phyloP scores from a whole-genome alignment of 2,329 filamentous ascomycete species.

The Xylariaceae sp. region DNA sequence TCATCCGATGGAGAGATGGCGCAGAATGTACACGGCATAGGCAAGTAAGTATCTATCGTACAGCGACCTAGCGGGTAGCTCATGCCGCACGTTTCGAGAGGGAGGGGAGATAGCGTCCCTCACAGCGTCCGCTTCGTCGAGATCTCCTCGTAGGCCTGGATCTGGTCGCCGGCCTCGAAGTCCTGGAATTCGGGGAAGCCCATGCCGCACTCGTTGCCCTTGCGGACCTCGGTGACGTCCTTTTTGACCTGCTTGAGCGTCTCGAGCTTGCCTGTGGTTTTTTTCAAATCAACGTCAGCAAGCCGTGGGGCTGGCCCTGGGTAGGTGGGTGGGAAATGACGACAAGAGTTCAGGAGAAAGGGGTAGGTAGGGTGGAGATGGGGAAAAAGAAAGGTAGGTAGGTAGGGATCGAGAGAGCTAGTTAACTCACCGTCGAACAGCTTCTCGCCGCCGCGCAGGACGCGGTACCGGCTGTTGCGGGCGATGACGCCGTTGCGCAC shows the following conservation, averaged over 20 bases:
- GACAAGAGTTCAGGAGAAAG: too few species aligned
- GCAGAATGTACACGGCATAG: too few species aligned
- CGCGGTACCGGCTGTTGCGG: constrained; percentile 57
- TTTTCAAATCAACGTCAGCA: constrained; percentile 1
- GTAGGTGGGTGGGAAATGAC: too few species aligned
- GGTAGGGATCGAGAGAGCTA: not conserved
- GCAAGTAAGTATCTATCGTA: too few species aligned
- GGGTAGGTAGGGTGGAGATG: not conserved
- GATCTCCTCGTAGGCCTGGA: constrained; percentile 81
- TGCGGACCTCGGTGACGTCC: constrained; percentile 80
- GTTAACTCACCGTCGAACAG: constrained; percentile 70
- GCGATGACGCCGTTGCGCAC: constrained; percentile 72
- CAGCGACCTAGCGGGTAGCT: too few species aligned
- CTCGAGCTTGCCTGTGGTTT: constrained; percentile 57
- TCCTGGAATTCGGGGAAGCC: constrained; percentile 73
- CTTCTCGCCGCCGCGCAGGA: constrained; percentile 62
- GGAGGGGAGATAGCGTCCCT: too few species aligned
- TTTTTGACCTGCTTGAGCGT: constrained; percentile 91
- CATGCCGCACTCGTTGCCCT: constrained; percentile 90
- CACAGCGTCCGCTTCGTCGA: constrained; percentile 58
- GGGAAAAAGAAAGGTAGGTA: constrained; percentile 1
- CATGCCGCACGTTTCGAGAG: too few species aligned
- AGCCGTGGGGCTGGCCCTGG: not conserved
- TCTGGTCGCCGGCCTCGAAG: constrained; percentile 71
- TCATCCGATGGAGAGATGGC: too few species aligned